Base-by-base conservation (phyloP, 352 stramenopile species). In the Phytophthora pisi region DNA sequence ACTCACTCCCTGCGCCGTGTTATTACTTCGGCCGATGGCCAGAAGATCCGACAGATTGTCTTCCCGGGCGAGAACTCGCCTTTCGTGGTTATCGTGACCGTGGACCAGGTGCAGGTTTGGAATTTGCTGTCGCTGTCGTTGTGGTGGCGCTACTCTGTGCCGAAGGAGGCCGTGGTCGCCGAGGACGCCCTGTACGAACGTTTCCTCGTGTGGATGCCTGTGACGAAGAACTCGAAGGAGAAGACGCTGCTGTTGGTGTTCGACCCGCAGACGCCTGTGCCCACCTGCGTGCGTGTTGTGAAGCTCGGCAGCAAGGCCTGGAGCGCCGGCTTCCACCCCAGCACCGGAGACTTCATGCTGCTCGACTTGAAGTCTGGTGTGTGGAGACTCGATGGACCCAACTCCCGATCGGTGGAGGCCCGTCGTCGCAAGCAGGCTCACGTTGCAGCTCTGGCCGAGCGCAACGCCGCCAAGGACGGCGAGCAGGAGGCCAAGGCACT, bases 1-100 rank as follows among this genome's bases (percentile, higher is more conserved):
- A 92, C 84, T 11, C 88, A 93, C 68, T 75, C 84, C 26, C 64
- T 97, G n/a, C 74, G 84, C 24, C 81, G 81, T 55, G 88, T 96
- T n/a, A 60, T 95, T 11, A 53, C 84, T 11, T 92, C 86, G 2
- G 79, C 83, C 0, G 85, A 93, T 38, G 84, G 82, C 11, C 38
- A 74, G 4, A 60, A 51, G 10, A 87, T 96, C 57, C 55, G 58
- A 2, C 74, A 89, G 36, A 72, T 96, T 4, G 47, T 84, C 6
- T 96, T 96, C 75, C 64, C 74, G 4, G 82, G 84, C 24, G 56
- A 61, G 18, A 84, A 72, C 15, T 86, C 82, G 11, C 86, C 88
- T 8, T 92, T 77, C 57, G 60, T 96, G 15, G 84, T 92, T 28
- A 24, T 92, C 5, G 72, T 84, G 34, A 96, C 86, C 0, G 42